A percentile compares a stretch with the other conserved stretches of the same genome.
Conservation (phyloP, 441 rosid species). For the Cnidoscolus chayamansa region DNA sequence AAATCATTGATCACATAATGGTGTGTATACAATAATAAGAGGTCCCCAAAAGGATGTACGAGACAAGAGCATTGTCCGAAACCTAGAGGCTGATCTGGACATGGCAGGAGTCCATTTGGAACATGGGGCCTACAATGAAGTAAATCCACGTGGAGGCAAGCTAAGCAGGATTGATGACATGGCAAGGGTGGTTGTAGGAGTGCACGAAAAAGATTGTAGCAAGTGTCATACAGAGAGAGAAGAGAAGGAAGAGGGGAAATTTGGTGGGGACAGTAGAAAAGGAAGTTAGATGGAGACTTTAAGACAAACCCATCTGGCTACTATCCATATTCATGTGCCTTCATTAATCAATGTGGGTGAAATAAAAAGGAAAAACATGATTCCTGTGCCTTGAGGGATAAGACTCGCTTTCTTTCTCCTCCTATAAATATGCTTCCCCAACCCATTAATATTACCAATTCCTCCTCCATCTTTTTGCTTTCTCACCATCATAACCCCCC, state of each 20-base stretch:
- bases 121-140: constrained; percentile 17
- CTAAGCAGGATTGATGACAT: constrained; percentile 14
- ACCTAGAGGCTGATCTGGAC: constrained; percentile 23
- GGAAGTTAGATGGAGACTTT: constrained; percentile 23
- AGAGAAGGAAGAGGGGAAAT: not conserved
- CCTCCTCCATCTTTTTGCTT: constrained; percentile 10
- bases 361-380: constrained; percentile 35
- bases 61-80: constrained; percentile 21
- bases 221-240: not conserved
- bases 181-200: not conserved
- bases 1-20: constrained; percentile 24
- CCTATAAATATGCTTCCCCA: constrained; percentile 15
- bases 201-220: constrained; percentile 13
- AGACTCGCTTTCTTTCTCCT: constrained; percentile 29
- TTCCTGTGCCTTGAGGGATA: constrained; percentile 46
- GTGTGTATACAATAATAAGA: not conserved
- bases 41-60: constrained; percentile 4
- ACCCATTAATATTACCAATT: constrained; percentile 17
- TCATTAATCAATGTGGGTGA: constrained; percentile 42
- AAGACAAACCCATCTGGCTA: constrained; percentile 42
- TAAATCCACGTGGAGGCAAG: constrained; percentile 26
- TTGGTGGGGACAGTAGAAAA: constrained; percentile 17
- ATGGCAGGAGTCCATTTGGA: constrained; percentile 10
- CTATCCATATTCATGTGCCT: constrained; percentile 52
- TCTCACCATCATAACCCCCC: constrained; percentile 6